phyloP scores from a whole-genome alignment of 345 rosid species.

The Eucalyptus erythrocorys region DNA sequence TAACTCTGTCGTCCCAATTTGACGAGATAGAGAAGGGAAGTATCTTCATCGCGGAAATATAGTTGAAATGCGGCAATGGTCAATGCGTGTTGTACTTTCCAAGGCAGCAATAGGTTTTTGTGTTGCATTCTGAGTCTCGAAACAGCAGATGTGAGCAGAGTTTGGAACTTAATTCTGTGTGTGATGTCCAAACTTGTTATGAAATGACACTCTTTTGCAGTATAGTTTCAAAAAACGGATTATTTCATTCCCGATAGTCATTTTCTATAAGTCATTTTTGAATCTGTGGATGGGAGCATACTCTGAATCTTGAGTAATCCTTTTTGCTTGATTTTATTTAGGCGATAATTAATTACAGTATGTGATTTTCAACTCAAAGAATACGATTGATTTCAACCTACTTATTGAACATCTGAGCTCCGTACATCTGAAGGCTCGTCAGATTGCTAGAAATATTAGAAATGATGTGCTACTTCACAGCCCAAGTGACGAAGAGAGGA shows the following conservation, averaged over 20 bases:
- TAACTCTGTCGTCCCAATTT: constrained; percentile 31
- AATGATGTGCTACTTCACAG: neutral
- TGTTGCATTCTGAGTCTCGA: neutral
- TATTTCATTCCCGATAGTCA: neutral
- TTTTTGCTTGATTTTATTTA: neutral
- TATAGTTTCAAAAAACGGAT: neutral
- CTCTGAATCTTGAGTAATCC: neutral
- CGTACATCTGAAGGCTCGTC: neutral
- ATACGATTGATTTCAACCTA: neutral
- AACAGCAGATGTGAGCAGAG: neutral
- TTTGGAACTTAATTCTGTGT: neutral
- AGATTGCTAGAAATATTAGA: neutral
- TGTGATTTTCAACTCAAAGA: neutral
- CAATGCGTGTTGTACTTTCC: neutral
- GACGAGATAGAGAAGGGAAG: neutral
- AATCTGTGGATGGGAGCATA: neutral
- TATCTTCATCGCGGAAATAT: neutral
- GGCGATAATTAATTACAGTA: neutral
- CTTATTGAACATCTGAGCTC: neutral
- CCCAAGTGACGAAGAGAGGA: neutral
- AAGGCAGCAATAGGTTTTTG: neutral
- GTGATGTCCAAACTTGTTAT: neutral
- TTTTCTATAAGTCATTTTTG: neutral
- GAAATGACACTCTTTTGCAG: neutral
- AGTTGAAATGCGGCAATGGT: neutral